Evolutionary conservation across 192 early-diverging fungal species (phyloP).

Genomic region (Phlyctochytrium arcticum): DNA sequence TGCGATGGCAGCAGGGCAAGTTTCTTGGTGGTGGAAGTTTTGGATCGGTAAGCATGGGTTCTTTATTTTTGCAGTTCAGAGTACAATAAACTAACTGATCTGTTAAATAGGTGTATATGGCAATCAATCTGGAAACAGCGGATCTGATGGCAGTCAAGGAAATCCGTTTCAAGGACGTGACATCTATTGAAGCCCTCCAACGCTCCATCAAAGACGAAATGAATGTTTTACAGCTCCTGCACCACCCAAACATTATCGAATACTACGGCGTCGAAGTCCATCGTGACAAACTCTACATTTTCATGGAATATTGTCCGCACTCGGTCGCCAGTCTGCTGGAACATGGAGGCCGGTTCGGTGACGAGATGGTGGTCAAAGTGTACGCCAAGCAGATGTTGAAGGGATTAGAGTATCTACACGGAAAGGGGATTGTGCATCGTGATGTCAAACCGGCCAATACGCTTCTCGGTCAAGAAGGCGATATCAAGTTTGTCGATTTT

Average conservation of each 20-base stretch:
- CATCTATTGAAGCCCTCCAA: slow-evolving; percentile 53
- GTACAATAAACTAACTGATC: background rate
- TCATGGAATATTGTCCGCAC: slow-evolving; percentile 88
- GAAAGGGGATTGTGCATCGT: slow-evolving; percentile 80
- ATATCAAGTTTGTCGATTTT: slow-evolving; percentile 85
- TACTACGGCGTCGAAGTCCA: slow-evolving; percentile 92
- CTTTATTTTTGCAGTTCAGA: background rate
- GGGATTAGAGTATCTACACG: slow-evolving; percentile 82
- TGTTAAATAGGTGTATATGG: slow-evolving; percentile 60
- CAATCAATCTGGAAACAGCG: slow-evolving; percentile 75
- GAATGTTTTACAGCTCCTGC: slow-evolving; percentile 84
- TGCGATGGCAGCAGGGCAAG: slow-evolving; percentile 83
- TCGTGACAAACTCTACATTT: slow-evolving; percentile 64
- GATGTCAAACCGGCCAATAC: slow-evolving; percentile 54
- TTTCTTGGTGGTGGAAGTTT: slow-evolving; percentile 84
- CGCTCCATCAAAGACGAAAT: slow-evolving; percentile 85
- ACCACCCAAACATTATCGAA: slow-evolving; percentile 84
- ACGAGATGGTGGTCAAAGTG: slow-evolving; percentile 65
- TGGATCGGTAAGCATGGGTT: slow-evolving; percentile 54
- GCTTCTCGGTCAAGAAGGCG: slow-evolving; percentile 70
- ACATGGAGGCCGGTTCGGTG: slow-evolving; percentile 67
- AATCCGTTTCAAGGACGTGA: slow-evolving; percentile 75
- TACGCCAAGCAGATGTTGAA: slow-evolving; percentile 80
- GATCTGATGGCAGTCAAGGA: slow-evolving; percentile 92
- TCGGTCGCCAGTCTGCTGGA: slow-evolving; percentile 72